Percentiles rank a stretch among this genome's conserved stretches.
These are phyloP conservation scores for Solanum hybrid DNA, from an alignment of 305 asterid genomes.

Conservation along the genomic window DNA sequence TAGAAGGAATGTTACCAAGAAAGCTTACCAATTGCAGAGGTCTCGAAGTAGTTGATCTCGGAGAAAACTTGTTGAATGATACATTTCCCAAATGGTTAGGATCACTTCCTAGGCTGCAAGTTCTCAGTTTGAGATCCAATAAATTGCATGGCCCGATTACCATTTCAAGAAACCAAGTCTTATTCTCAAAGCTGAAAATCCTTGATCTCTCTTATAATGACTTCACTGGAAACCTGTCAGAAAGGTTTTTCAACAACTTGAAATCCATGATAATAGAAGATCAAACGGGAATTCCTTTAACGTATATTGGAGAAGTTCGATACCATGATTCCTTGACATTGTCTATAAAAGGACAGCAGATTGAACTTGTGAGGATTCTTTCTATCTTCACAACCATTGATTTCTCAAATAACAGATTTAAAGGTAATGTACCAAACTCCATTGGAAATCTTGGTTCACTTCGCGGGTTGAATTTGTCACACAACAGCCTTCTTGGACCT, in stretches of 20 bases:
- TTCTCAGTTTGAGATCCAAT: constrained; percentile 28
- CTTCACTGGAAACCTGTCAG: constrained; percentile 19
- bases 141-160: constrained; percentile 19
- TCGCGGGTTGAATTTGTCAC: constrained; percentile 4
- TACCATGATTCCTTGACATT: not conserved
- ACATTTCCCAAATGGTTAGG: constrained; percentile 24
- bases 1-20: constrained; percentile 27
- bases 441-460: constrained; percentile 12
- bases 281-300: not conserved
- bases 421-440: constrained; percentile 7
- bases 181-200: constrained; percentile 16
- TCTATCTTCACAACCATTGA: constrained; percentile 11
- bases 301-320: not conserved
- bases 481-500: constrained; percentile 1
- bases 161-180: constrained; percentile 6
- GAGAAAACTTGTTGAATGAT: constrained; percentile 23
- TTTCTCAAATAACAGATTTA: constrained; percentile 10
- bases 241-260: constrained; percentile 10
- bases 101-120: constrained; percentile 16
- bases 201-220: constrained; percentile 24
- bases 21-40: constrained; percentile 23
- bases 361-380: not conserved
- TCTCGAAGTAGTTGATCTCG: constrained; percentile 30
- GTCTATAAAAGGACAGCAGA: not conserved
- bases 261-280: constrained; percentile 5